Base-by-base conservation (phyloP, 345 rosid species). In the Diplotaxis tenuifolia region DNA sequence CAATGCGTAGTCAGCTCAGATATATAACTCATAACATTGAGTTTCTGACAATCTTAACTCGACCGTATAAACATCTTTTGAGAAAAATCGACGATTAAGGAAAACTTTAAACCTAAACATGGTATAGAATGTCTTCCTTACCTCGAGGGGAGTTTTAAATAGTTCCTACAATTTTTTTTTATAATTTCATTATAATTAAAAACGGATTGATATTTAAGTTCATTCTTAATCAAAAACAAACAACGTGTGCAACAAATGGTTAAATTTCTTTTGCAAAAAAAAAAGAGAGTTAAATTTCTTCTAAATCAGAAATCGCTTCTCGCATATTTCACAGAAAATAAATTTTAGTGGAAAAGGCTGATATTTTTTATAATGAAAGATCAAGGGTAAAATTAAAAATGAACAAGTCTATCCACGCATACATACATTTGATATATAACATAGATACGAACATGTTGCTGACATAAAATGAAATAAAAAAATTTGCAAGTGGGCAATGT, bases 401-500 rank as follows among this genome's bases (percentile, higher is more conserved):
- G 65, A 65, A 62, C 7, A 68, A 6, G 6, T 45, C 50, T 14
- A 53, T 53, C 25, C 8, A 53, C 14, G 5, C 58, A 36, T 8
- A 57, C 36, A 23, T 23, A 3, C 34, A n/a, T 27, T 23, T 34
- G 38, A 14, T 10, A 36, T 25, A 42, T 47, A 42, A 21, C 16
- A 67, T 31, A 34, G 6, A 60, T 34, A 53, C 23, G 71, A 76
- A 57, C 63, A 65, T 70, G 75, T 31, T 76, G 67, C 25, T 64
- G 62, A 36, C 36, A 57, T 56, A 57, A 76, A 22, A 57, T 31
- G 59, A 70, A 63, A 15, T 16, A 45, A 45, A 7, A 76, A 34
- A 1, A 40, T 32, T n/a, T 23, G 76, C 80, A 76, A 76, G 80
- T 76, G 80, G 80, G 18, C 65, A 49, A 69, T 65, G 38, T 70